phyloP scores from a whole-genome alignment of 2,329 filamentous ascomycete species.

The Pezicula radicicola region DNA sequence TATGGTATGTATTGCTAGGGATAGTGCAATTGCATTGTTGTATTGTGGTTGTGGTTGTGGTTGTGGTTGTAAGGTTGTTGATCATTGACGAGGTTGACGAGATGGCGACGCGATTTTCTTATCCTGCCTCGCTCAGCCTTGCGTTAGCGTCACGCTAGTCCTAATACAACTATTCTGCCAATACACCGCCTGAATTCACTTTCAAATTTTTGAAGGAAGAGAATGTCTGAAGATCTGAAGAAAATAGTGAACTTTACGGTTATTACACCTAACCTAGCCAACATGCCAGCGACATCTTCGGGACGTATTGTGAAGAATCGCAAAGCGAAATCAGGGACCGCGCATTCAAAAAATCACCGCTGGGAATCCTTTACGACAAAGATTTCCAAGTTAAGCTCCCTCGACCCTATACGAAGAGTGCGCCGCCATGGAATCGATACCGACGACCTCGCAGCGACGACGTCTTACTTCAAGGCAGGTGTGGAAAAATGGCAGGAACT shows the following conservation, averaged over 20 bases:
- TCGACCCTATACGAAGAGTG: slow-evolving; percentile 89
- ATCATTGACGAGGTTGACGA: background rate
- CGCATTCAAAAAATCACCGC: slow-evolving; percentile 77
- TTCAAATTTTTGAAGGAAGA: background rate
- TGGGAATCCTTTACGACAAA: slow-evolving; percentile 91
- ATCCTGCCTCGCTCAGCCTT: background rate
- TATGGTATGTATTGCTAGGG: background rate
- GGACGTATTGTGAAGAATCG: slow-evolving; percentile 67
- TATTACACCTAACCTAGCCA: slow-evolving; percentile 29
- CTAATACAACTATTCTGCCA: slow-evolving; percentile 7
- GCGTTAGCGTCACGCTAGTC: slow-evolving; percentile 3
- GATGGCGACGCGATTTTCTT: background rate
- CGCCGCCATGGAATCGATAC: slow-evolving; percentile 80
- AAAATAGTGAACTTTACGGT: slow-evolving; percentile 3
- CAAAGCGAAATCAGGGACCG: slow-evolving; percentile 68
- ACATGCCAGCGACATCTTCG: slow-evolving; percentile 60
- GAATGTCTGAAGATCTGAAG: background rate
- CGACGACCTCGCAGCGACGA: slow-evolving; percentile 69
- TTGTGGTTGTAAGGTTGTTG: background rate
- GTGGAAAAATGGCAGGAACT: slow-evolving; percentile 88
- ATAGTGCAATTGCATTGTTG: background rate
- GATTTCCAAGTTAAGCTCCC: slow-evolving; percentile 80
- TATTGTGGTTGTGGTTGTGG: background rate
- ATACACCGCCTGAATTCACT: slow-evolving; percentile 6
- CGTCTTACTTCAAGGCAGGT: slow-evolving; percentile 83